Evolutionary conservation across 2,329 filamentous ascomycete genomes (phyloP).

Genomic region (Orbilia oligospora): DNA sequence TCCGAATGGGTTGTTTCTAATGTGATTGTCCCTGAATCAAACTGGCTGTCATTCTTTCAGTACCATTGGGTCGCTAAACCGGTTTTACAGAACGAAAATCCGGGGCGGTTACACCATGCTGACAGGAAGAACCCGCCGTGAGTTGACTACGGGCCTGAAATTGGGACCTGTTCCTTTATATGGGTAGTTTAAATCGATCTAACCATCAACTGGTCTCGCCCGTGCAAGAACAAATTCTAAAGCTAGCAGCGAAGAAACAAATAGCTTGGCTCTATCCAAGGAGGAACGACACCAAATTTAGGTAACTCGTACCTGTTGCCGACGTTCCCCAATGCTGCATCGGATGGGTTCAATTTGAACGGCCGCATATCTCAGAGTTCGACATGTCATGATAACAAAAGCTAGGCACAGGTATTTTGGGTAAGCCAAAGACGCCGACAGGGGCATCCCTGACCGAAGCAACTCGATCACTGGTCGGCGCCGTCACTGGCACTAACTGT

Average conservation of each 20-base stretch:
- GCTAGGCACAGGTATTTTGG: conserved; percentile 14
- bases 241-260: neutral
- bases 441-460: conserved; percentile 42
- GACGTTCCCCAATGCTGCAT: conserved; percentile 36
- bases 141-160: conserved; percentile 17
- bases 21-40: conserved; percentile 40
- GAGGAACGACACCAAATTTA: conserved; percentile 35
- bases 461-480: conserved; percentile 41
- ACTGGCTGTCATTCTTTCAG: neutral
- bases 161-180: neutral
- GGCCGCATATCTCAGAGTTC: conserved; percentile 24
- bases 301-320: conserved; percentile 39
- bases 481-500: conserved; percentile 43
- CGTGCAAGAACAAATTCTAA: neutral
- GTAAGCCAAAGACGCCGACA: conserved; percentile 28
- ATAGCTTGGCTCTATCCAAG: neutral
- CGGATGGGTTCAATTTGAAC: conserved; percentile 22
- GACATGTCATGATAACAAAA: conserved; percentile 49
- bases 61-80: conserved; percentile 57
- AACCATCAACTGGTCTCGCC: conserved; percentile 1
- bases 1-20: conserved; percentile 58
- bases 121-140: conserved; percentile 9
- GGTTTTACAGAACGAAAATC: conserved; percentile 50
- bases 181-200: neutral
- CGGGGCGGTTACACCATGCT: conserved; percentile 43